Percentiles rank a stretch among this genome's conserved stretches.
These are phyloP conservation scores for Colletotrichum cereale DNA, from an alignment of 2,329 filamentous ascomycete species.

Conservation along the genomic window DNA sequence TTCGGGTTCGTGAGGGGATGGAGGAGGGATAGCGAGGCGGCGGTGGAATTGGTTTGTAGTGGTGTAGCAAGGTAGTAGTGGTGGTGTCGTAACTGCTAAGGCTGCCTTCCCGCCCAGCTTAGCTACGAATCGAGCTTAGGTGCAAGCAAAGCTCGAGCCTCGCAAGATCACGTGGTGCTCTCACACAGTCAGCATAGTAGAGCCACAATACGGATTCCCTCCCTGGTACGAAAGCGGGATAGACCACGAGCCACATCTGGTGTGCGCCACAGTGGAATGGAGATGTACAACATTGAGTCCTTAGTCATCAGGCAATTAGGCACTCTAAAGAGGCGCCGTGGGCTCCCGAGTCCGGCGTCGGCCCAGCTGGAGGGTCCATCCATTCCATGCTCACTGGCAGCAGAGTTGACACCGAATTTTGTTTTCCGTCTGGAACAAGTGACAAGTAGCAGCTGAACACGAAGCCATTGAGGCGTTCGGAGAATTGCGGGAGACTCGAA, in stretches of 20 bases:
- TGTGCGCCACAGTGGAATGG: not conserved
- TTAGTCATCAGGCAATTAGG: slow-evolving; percentile 5
- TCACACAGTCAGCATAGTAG: not conserved
- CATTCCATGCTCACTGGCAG: slow-evolving; percentile 9
- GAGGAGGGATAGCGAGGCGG: slow-evolving; percentile 23
- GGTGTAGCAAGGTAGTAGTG: slow-evolving; percentile 20
- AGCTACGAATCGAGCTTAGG: slow-evolving; percentile 41
- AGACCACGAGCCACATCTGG: not conserved
- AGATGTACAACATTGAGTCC: not conserved
- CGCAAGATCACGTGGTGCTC: slow-evolving; percentile 34
- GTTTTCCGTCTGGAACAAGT: slow-evolving; percentile 18
- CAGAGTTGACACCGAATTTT: slow-evolving; percentile 5
- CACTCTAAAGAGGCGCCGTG: not conserved
- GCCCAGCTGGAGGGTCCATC: slow-evolving; percentile 6
- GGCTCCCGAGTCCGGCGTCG: slow-evolving; percentile 30
- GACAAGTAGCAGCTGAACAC: slow-evolving; percentile 28
- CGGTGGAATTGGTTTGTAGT: slow-evolving; percentile 28
- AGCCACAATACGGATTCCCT: not conserved
- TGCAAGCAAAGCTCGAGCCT: slow-evolving; percentile 41
- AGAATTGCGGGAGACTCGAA: slow-evolving; percentile 34
- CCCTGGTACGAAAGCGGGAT: not conserved
- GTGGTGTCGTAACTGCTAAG: slow-evolving; percentile 44
- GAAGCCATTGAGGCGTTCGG: slow-evolving; percentile 26
- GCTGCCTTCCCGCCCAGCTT: slow-evolving; percentile 45
- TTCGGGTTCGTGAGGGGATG: slow-evolving; percentile 27